Percentiles rank a stretch among this genome's conserved stretches.
Evolutionary conservation across 306 rosid genomes (phyloP).

Genomic region (Senna tora): DNA sequence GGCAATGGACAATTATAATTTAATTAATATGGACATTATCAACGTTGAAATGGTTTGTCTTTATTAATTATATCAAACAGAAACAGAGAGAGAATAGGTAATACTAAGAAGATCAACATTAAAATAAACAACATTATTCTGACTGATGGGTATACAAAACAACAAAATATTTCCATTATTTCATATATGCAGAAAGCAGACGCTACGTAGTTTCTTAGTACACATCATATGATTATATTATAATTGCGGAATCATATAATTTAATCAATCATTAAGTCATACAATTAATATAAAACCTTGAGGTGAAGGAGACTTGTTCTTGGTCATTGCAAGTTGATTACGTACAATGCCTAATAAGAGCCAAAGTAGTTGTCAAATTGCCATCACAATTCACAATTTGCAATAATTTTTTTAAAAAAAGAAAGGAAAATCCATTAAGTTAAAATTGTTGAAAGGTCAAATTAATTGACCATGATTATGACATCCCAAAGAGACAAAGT

Average conservation of each 20-base stretch:
- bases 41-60: constrained; percentile 4
- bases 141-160: constrained; percentile 14
- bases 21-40: background rate
- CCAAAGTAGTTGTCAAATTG: constrained; percentile 22
- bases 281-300: constrained; percentile 5
- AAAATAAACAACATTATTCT: background rate
- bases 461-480: constrained; percentile 28
- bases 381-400: background rate
- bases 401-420: constrained; percentile 3
- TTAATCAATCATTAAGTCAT: constrained; percentile 13
- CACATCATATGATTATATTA: constrained; percentile 6
- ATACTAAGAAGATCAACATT: background rate
- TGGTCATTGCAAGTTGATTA: constrained; percentile 4
- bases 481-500: constrained; percentile 11
- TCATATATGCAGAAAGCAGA: constrained; percentile 23
- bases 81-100: background rate
- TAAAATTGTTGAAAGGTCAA: background rate
- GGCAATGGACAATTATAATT: background rate
- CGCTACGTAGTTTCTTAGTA: constrained; percentile 18
- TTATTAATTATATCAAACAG: background rate
- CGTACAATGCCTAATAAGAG: background rate
- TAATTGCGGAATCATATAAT: constrained; percentile 24
- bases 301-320: constrained; percentile 2
- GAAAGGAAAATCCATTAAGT: background rate
- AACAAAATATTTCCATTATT: constrained; percentile 18